These are phyloP conservation scores for Scenedesmus sp. DNA, from an alignment of 163 green algal species.

Conservation along the genomic window DNA sequence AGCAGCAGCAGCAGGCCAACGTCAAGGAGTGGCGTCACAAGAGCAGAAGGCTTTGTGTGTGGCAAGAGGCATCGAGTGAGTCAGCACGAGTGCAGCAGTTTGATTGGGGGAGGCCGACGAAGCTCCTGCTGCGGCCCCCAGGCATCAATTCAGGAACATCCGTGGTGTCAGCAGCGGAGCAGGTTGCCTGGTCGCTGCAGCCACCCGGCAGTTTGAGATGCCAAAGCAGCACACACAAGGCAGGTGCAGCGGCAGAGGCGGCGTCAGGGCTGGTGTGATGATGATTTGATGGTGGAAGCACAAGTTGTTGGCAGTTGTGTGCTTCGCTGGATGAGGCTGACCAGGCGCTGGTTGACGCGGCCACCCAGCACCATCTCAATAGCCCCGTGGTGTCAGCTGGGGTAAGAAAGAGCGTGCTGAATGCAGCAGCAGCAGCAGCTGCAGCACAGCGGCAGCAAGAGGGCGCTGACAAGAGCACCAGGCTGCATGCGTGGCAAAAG, in stretches of 20 bases:
- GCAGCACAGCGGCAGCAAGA: neutral
- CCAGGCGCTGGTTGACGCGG: conserved; percentile 99
- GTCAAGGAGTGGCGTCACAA: too few species aligned
- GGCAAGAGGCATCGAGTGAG: too few species aligned
- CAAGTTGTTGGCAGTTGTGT: too few species aligned
- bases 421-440: neutral
- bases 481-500: too few species aligned
- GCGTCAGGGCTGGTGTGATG: too few species aligned
- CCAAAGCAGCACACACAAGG: too few species aligned
- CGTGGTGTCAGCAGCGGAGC: conserved; percentile 90
- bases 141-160: conserved; percentile 99
- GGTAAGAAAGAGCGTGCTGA: too few species aligned
- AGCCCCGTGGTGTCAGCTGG: conserved; percentile 97
- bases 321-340: conserved; percentile 94
- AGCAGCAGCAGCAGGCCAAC: too few species aligned
- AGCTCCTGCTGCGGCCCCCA: conserved; percentile 95
- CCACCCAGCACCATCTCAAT: conserved; percentile 98
- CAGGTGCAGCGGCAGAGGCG: neutral
- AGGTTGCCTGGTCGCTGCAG: neutral
- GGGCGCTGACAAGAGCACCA: too few species aligned
- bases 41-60: neutral
- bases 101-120: conserved; percentile 96
- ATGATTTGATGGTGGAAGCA: too few species aligned
- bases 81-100: too few species aligned
- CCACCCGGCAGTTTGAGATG: neutral